Conservation (phyloP, 2,329 filamentous ascomycete genomes). For the Paraphoma chrysanthemicola region DNA sequence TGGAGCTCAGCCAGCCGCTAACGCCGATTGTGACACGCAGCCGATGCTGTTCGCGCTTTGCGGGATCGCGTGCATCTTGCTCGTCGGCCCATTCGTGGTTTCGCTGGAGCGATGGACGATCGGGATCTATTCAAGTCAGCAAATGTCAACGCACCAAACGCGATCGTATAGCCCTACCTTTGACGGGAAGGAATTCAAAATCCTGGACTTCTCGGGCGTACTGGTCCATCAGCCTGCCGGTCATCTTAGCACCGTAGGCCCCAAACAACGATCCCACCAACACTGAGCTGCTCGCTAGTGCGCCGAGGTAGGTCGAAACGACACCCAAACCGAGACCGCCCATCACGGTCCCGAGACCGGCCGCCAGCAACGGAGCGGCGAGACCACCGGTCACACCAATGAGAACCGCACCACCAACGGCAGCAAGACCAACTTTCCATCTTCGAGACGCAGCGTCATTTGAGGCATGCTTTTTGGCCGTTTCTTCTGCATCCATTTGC, state of each 20-base stretch:
- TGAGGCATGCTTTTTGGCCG: constrained; percentile 73
- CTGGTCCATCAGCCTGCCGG: constrained; percentile 81
- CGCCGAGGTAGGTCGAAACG: constrained; percentile 78
- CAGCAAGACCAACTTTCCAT: constrained; percentile 84
- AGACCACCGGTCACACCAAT: constrained; percentile 81
- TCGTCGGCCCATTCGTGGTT: constrained; percentile 33
- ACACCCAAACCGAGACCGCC: constrained; percentile 77
- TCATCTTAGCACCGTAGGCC: constrained; percentile 83
- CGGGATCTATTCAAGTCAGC: constrained; percentile 23
- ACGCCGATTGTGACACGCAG: constrained; percentile 81
- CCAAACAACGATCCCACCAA: constrained; percentile 86
- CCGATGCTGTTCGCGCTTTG: constrained; percentile 38
- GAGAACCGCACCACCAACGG: constrained; percentile 83
- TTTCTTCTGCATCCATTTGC: constrained; percentile 76
- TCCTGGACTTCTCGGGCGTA: constrained; percentile 85
- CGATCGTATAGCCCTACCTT: constrained; percentile 41
- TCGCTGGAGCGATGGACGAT: constrained; percentile 26
- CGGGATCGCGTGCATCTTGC: constrained; percentile 30
- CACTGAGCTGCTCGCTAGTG: constrained; percentile 78
- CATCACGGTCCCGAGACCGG: constrained; percentile 79
- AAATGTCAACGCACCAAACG: neutral
- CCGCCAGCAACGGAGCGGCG: constrained; percentile 75
- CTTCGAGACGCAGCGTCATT: constrained; percentile 68
- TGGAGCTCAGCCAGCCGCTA: constrained; percentile 77
- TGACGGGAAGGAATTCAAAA: constrained; percentile 83